phyloP scores from a whole-genome alignment of 2,329 filamentous ascomycete genomes.

The Bipolaris sorokiniana region DNA sequence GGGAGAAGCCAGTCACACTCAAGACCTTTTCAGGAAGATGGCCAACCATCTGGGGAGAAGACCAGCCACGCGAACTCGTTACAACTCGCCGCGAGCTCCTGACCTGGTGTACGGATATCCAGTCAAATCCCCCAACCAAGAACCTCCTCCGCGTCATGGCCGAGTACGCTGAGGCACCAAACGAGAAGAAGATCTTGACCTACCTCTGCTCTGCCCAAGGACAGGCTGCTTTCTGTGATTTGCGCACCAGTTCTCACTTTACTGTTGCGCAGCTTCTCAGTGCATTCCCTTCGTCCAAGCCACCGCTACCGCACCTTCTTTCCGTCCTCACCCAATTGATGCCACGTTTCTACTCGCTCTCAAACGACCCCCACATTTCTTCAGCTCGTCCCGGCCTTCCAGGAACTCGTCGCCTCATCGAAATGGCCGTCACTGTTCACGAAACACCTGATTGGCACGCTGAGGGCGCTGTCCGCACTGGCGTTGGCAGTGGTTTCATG shows the following conservation, averaged over 20 bases:
- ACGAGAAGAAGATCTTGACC: constrained; percentile 86
- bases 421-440: constrained; percentile 96
- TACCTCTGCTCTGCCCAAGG: constrained; percentile 90
- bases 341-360: constrained; percentile 98
- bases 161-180: constrained; percentile 78
- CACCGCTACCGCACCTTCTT: constrained; percentile 81
- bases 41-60: constrained; percentile 98
- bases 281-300: constrained; percentile 90
- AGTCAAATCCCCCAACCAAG: constrained; percentile 92
- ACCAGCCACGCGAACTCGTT: constrained; percentile 80
- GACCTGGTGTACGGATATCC: constrained; percentile 93
- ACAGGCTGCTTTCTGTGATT: constrained; percentile 88
- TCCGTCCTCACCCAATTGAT: constrained; percentile 85
- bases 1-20: constrained; percentile 81
- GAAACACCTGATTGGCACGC: constrained; percentile 80
- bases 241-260: constrained; percentile 85
- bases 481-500: constrained; percentile 91
- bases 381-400: constrained; percentile 71
- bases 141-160: constrained; percentile 81
- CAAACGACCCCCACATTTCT: constrained; percentile 88
- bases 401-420: constrained; percentile 76
- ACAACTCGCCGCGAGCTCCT: constrained; percentile 91
- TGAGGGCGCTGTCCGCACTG: constrained; percentile 68
- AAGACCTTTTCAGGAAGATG: constrained; percentile 83
- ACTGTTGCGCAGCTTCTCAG: constrained; percentile 84